Percentiles rank a stretch among this genome's conserved stretches.
phyloP scores from a whole-genome alignment of 495 filamentous ascomycete genomes.

The Neurospora sp. region DNA sequence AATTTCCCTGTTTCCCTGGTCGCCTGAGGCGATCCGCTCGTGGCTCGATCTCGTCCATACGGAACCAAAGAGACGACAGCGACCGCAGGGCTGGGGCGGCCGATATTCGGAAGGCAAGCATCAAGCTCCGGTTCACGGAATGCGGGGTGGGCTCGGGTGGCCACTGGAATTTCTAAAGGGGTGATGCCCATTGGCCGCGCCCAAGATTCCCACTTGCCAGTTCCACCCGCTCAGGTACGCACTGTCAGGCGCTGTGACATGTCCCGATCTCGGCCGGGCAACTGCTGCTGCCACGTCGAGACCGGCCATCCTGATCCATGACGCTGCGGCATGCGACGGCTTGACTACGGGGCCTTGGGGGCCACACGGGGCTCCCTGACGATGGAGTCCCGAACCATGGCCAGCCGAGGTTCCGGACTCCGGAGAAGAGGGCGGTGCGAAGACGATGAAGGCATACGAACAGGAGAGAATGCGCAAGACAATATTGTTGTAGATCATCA shows the following conservation, averaged over 20 bases:
- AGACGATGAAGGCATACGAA: not conserved
- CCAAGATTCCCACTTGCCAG: not conserved
- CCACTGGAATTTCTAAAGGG: conserved; percentile 23
- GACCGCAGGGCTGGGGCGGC: conserved; percentile 1
- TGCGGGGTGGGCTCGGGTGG: conserved; percentile 22
- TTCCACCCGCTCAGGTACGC: not conserved
- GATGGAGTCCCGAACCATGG: not conserved
- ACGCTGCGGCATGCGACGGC: not conserved
- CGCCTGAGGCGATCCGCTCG: not conserved
- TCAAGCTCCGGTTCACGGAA: conserved; percentile 26
- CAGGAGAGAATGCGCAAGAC: not conserved
- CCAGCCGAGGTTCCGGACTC: not conserved
- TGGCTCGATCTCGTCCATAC: not conserved
- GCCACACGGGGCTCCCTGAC: not conserved
- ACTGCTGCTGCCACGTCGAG: not conserved
- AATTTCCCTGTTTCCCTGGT: not conserved
- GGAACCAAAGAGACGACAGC: not conserved
- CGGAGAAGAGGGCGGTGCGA: not conserved
- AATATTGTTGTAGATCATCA: not conserved
- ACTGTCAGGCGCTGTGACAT: not conserved
- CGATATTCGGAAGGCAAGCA: conserved; percentile 24
- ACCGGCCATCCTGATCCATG: not conserved
- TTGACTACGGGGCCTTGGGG: not conserved
- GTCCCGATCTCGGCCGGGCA: not conserved
- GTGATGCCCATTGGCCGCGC: conserved; percentile 15